Percentiles rank a stretch among this genome's conserved stretches.
These are phyloP conservation scores for Hymenoscyphus albidus DNA, from an alignment of 2,329 filamentous ascomycete genomes.

Conservation along the genomic window DNA sequence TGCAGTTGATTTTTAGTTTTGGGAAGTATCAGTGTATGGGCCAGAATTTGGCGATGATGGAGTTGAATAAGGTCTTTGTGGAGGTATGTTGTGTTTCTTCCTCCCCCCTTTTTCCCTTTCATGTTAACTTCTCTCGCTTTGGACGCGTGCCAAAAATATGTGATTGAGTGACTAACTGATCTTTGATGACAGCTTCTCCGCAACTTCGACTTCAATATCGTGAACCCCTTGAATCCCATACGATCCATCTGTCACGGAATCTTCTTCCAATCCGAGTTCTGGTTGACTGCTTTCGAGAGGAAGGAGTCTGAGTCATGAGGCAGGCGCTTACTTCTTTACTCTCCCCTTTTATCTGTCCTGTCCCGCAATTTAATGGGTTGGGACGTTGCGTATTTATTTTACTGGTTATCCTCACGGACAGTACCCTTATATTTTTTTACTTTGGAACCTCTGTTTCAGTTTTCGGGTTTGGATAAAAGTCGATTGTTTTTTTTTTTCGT, in stretches of 20 bases:
- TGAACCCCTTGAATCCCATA: slow-evolving; percentile 8
- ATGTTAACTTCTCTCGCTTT: too few relatives aligned
- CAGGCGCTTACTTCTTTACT: background rate
- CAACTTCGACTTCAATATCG: background rate
- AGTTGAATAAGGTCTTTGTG: slow-evolving; percentile 45
- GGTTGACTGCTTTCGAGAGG: slow-evolving; percentile 7
- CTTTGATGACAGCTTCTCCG: background rate
- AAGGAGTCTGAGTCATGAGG: background rate
- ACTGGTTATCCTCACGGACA: too few relatives aligned
- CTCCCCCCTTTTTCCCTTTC: background rate
- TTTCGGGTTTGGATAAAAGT: too few relatives aligned
- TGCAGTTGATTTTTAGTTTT: slow-evolving; percentile 44
- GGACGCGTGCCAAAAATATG: too few relatives aligned
- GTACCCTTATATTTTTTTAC: too few relatives aligned
- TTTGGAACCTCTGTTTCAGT: too few relatives aligned
- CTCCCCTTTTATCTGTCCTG: background rate
- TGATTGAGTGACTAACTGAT: background rate
- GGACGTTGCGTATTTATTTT: too few relatives aligned
- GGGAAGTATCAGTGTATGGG: slow-evolving; percentile 45
- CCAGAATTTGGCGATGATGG: slow-evolving; percentile 45
- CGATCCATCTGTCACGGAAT: slow-evolving; percentile 8
- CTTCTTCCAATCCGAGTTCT: slow-evolving; percentile 13
- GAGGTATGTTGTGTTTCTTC: slow-evolving; percentile 38
- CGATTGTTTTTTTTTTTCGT: too few relatives aligned
- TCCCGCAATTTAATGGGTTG: too few relatives aligned